Conservation (phyloP, 139 green algal species). For the Axilococcus clingmanii region DNA sequence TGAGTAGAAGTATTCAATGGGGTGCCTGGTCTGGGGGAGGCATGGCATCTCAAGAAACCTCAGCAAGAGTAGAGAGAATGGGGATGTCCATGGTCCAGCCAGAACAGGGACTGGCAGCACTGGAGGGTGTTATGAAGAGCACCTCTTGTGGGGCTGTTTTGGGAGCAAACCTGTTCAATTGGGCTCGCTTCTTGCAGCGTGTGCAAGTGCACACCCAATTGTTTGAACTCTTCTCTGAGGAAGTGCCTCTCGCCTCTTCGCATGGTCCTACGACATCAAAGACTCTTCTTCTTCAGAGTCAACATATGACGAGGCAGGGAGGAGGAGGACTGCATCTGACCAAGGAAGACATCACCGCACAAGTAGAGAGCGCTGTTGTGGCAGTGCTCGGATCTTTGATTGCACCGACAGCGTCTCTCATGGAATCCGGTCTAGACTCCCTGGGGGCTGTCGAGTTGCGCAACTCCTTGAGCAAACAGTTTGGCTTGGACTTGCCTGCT, state of each 20-base stretch:
- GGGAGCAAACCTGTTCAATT: slow-evolving; percentile 50
- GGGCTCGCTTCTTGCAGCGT: slow-evolving; percentile 40
- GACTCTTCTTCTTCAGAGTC: no score
- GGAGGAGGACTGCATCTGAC: slow-evolving; percentile 1
- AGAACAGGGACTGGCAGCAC: slow-evolving; percentile 16
- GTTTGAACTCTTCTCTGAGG: slow-evolving; percentile 13
- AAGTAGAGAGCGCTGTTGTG: slow-evolving; percentile 8
- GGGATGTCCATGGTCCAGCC: slow-evolving; percentile 41
- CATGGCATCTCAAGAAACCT: slow-evolving; percentile 25
- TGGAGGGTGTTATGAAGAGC: slow-evolving; percentile 11
- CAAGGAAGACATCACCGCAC: slow-evolving; percentile 14
- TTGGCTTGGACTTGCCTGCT: slow-evolving; percentile 44
- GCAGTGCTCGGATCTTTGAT: slow-evolving; percentile 16
- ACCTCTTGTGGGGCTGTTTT: slow-evolving; percentile 14
- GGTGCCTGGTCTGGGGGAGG: slow-evolving; percentile 35
- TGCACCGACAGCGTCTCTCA: slow-evolving; percentile 28
- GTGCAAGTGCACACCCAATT: slow-evolving; percentile 22
- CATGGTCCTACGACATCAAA: no score
- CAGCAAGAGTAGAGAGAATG: slow-evolving; percentile 25
- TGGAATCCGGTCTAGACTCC: slow-evolving; percentile 51
- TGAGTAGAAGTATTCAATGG: slow-evolving; percentile 30
- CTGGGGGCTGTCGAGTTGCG: slow-evolving; percentile 75
- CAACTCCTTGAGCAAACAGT: slow-evolving; percentile 50
- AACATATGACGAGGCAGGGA: neutral
- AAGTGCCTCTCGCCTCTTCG: neutral